Base-by-base conservation (phyloP, 305 asterid genomes). In the Fraxinus platypoda region DNA sequence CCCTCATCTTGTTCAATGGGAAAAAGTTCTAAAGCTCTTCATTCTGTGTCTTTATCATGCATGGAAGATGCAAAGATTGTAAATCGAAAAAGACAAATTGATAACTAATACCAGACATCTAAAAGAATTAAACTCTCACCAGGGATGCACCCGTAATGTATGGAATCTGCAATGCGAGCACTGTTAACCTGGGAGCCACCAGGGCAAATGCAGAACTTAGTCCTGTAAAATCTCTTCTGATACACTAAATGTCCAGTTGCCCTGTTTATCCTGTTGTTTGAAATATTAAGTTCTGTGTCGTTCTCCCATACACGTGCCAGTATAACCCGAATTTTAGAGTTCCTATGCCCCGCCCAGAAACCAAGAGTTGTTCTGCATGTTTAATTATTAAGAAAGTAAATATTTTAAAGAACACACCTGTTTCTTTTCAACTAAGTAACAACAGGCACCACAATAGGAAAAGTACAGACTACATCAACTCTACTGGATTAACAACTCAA, bases 181-280 rank as follows among this genome's bases (percentile, higher is more conserved):
- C 97, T 93, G 83, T 94, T 93, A 86, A 94, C 99, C 88, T 96
- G 99, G 84, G 99, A 96, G 85, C 98, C 99, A 85, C 99, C 98
- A 28, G 99, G 99, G 89, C 99, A 96, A 82, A 94, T 91, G 89
- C 99, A 96, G 89, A 92, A 96, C 84, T 96, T 96, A 33, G 92
- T 91, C 84, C 88, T 88, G 88, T 96, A 96, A 87, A 96, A 96
- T 79, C 93, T 91, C 94, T 91, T 94, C 78, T 96, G 99, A 85
- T 96, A 96, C 83, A 87, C 87, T 11, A 94, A 93, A 87, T 87
- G 94, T 77, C 99, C 99, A 25, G 89, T 88, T 77, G 98, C 98
- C 89, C 99, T 90, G 88, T 86, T 93, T 83, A 96, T 92, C 88
- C 99, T 90, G 86, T 92, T 92, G 87, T 90, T 93, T 38, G 89